Evolutionary conservation across 208 protist genomes (phyloP), one percentile per base, ranked within the genome.

Genomic region (Angomonas ambiguus): DNA sequence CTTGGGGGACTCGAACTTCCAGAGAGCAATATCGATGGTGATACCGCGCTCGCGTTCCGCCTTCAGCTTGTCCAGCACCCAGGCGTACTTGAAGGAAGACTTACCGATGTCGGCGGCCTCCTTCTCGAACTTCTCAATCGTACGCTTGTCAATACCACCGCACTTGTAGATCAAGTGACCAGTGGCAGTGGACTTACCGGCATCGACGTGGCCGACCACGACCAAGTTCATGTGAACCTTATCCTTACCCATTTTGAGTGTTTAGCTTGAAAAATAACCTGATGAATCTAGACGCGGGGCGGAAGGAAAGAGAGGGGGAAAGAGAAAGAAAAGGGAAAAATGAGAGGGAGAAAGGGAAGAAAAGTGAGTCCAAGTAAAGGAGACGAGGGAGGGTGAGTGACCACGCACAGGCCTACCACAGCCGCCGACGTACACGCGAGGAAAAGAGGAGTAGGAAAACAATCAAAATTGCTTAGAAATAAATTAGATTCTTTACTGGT

Each of bases 21-120:
- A 92, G 31, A 93, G 78, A 30, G 91, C 82, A 77, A 96, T 93
- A 75, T 97, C 92, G 69, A 97, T 97, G 27, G 93, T 97, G 70
- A 95, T 97, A 77, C 93, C 95, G 65, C 91, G 85, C 56, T 96
- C 93, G 63, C 92, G 82, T 80, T 97, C 95, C 6, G 83, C 88
- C 86, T 97, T 96, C 45, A 96, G 79, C 68, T 88, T 89, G 74
- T 97, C 95, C 11, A 97, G 80, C 71, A 97, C 81, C 81, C 88
- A 97, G 13, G 94, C 94, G 66, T 96, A 97, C 76, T 95, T 94
- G 91, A 96, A 97, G 24, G 91, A 96, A 1, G 67, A 69, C 72
- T 97, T 97, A 68, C 94, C 91, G 60, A 96, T 91, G 25, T 94
- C 84, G 11, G 81, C 77, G 27, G 95, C 90, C 70, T 96, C 88